Conservation (phyloP, 2,329 filamentous ascomycete genomes). For the Trichoderma sp. region DNA sequence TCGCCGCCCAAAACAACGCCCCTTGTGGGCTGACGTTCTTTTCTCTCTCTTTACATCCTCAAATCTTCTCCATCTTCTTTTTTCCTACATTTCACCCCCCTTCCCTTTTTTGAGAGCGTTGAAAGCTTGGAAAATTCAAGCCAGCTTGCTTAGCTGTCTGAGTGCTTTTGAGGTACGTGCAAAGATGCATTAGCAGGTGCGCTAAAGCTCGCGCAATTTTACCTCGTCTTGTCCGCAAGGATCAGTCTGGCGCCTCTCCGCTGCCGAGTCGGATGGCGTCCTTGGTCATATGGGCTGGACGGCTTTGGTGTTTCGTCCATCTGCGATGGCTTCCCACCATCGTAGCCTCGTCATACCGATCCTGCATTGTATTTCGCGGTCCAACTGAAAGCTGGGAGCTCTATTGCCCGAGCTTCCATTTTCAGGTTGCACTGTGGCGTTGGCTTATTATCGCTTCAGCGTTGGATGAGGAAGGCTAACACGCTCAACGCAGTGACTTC, state of each 20-base stretch:
- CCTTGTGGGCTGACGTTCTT: slow-evolving; percentile 28
- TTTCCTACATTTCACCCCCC: not conserved
- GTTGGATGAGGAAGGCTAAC: slow-evolving; percentile 17
- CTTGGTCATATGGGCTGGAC: not conserved
- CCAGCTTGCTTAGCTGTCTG: slow-evolving; percentile 7
- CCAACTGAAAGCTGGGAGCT: slow-evolving; percentile 7
- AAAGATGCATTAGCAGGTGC: slow-evolving; percentile 19
- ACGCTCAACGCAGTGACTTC: slow-evolving; percentile 17
- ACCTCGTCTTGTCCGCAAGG: slow-evolving; percentile 4
- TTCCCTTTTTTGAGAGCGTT: slow-evolving; percentile 11
- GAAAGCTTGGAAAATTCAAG: slow-evolving; percentile 22
- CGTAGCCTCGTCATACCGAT: not conserved
- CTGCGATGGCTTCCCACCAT: not conserved
- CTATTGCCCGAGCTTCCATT: not conserved
- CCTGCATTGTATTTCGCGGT: not conserved
- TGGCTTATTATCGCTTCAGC: not conserved
- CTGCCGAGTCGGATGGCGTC: not conserved
- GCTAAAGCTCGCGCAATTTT: slow-evolving; percentile 28
- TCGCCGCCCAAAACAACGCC: slow-evolving; percentile 25
- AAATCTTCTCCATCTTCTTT: not conserved
- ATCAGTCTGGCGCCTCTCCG: not conserved
- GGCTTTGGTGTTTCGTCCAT: slow-evolving; percentile 9
- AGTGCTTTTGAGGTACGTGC: slow-evolving; percentile 26
- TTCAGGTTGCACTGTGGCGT: not conserved
- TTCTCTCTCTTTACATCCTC: slow-evolving; percentile 7